These are phyloP conservation scores for Fagopyrum tataricum DNA, from an alignment of 148 eudicot genomes.

Conservation along the genomic window DNA sequence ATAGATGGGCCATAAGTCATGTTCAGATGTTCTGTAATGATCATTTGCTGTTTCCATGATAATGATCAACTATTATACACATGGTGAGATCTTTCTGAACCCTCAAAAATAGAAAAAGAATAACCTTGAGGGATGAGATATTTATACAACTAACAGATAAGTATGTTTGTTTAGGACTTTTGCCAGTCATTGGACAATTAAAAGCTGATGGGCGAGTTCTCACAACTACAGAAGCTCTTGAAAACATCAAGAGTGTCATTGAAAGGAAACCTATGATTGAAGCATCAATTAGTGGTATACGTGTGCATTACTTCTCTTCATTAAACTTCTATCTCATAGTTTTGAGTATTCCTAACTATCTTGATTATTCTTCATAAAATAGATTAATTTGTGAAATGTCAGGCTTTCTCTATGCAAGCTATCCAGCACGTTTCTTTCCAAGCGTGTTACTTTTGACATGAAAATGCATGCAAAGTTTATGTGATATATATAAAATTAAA, in stretches of 20 bases:
- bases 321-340: not conserved
- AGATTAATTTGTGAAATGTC: not conserved
- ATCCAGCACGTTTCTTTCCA: not conserved
- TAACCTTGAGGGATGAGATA: not conserved
- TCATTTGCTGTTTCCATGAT: not conserved
- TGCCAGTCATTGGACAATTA: conserved; percentile 70
- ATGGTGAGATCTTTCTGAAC: not conserved
- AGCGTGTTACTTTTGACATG: not conserved
- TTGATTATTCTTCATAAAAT: not conserved
- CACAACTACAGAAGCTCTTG: conserved; percentile 33
- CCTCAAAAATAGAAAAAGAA: not conserved
- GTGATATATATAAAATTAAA: not conserved
- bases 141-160: conserved; percentile 9
- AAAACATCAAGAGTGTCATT: conserved; percentile 26
- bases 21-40: not conserved
- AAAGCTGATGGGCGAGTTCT: conserved; percentile 39
- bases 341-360: not conserved
- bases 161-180: conserved; percentile 41
- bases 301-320: not conserved
- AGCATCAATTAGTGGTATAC: conserved; percentile 63
- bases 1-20: not conserved
- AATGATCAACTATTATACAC: not conserved
- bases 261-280: conserved; percentile 51
- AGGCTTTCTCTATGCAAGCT: not conserved
- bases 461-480: not conserved